phyloP scores from a whole-genome alignment of 208 protist species.

The Trypanosoma vivax region DNA sequence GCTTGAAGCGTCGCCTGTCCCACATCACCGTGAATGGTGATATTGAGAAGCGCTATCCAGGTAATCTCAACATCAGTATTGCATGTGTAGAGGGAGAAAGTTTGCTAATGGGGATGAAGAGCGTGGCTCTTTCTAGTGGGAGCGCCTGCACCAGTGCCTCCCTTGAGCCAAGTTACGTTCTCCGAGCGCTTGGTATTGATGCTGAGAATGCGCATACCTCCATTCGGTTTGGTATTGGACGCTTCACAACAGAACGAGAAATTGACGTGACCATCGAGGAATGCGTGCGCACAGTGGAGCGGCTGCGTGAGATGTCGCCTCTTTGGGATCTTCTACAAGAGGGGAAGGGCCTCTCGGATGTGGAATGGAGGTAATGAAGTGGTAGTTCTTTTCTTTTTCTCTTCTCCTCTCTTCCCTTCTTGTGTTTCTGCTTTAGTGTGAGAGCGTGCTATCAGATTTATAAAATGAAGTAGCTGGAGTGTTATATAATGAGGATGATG shows the following conservation, averaged over 20 bases:
- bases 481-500: too few species aligned
- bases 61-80: constrained; percentile 98
- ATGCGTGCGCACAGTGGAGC: constrained; percentile 86
- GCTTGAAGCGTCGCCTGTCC: constrained; percentile 72
- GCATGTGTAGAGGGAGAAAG: constrained; percentile 98
- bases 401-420: not conserved
- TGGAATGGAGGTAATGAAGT: constrained; percentile 69
- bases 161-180: constrained; percentile 98
- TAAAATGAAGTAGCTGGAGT: too few species aligned
- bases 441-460: too few species aligned
- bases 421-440: not conserved
- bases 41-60: constrained; percentile 82
- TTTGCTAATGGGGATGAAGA: constrained; percentile 97
- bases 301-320: constrained; percentile 96
- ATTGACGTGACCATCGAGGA: constrained; percentile 90
- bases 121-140: constrained; percentile 94
- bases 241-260: constrained; percentile 97
- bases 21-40: constrained; percentile 95
- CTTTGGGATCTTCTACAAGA: constrained; percentile 98
- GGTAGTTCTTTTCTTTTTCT: not conserved
- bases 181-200: constrained; percentile 96
- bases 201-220: constrained; percentile 99
- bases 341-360: constrained; percentile 90
- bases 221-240: constrained; percentile 97
- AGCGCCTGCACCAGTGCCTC: constrained; percentile 98